Evolutionary conservation across 441 rosid genomes (phyloP), one percentile per base, ranked within the genome.

Genomic region (Adansonia grandidieri): DNA sequence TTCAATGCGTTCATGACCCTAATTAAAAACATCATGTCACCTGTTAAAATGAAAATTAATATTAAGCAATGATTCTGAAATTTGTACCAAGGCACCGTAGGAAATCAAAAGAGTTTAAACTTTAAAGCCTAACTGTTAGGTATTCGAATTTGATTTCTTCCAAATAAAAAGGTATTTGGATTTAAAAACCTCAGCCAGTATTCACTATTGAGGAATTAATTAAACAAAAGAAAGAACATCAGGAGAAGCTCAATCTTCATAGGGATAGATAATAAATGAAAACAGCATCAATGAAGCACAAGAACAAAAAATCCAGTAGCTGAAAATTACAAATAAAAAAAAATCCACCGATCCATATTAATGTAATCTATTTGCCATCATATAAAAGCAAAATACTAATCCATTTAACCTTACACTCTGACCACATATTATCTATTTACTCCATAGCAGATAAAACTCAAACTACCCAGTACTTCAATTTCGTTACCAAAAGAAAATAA

Each of bases 1-100:
- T 65, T 50, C 62, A 48, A 53, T 67, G 56, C 71, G 17, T 17
- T 17, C 73, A 54, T 3, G 0, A 76, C 50, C 65, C 74, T 37
- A 13, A 58, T 22, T 63, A 24, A 58, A 58, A 77, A 24, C 80
- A 64, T 32, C 47, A 51, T 28, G 13, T 20, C 50, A 58, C 68
- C 69, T 74, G 77, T 60, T 60, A 37, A 45, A 58, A 24, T 2
- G 22, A 74, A 54, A 54, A 50, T 6, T 9, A 53, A 40, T 14
- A 56, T 53, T 53, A 71, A 51, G n/a, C 63, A 72, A 56, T 22
- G 58, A 24, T 24, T 47, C 9, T 24, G 13, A 6, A 47, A 48
- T 48, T 48, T 15, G 11, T 48, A 48, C 73, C 7, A 47, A 42
- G 53, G 28, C 17, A 66, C 28, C 5, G 14, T 14, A 69, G 58